Conservation (phyloP, 2,329 filamentous ascomycete species). For the Verruconis gallopava region DNA sequence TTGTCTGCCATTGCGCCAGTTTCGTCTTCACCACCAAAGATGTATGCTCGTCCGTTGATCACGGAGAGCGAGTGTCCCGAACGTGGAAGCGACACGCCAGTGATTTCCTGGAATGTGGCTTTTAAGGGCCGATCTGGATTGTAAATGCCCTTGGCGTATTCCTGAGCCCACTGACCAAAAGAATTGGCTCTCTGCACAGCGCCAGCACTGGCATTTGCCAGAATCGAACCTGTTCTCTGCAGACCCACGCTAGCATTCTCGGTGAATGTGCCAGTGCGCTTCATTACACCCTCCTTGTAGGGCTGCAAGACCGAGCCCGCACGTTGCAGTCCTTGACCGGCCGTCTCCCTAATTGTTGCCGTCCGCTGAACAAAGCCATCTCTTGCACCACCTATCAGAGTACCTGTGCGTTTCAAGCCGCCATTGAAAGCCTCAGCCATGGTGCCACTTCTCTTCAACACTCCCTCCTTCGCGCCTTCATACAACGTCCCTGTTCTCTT, state of each 20-base stretch:
- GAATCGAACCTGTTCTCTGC: neutral
- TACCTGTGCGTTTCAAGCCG: slow-evolving; percentile 5
- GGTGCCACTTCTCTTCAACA: slow-evolving; percentile 2
- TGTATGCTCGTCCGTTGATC: slow-evolving; percentile 41
- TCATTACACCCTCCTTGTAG: neutral
- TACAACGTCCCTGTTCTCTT: slow-evolving; percentile 5
- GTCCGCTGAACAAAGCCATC: neutral
- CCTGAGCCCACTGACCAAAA: slow-evolving; percentile 23
- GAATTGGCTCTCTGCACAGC: slow-evolving; percentile 24
- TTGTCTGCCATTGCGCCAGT: slow-evolving; percentile 32
- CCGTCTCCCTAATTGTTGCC: neutral
- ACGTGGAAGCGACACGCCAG: slow-evolving; percentile 31
- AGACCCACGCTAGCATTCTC: slow-evolving; percentile 3
- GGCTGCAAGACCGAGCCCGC: slow-evolving; percentile 4
- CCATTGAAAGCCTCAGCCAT: slow-evolving; percentile 2
- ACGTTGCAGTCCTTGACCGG: slow-evolving; percentile 4
- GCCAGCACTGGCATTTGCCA: slow-evolving; percentile 2
- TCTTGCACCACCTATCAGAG: slow-evolving; percentile 1
- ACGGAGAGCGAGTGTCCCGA: slow-evolving; percentile 40
- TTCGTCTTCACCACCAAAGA: slow-evolving; percentile 37
- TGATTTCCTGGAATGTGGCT: slow-evolving; percentile 37
- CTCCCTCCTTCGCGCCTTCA: slow-evolving; percentile 7
- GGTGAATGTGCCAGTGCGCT: slow-evolving; percentile 6
- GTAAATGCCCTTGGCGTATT: slow-evolving; percentile 34
- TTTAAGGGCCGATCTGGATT: slow-evolving; percentile 40